Evolutionary conservation across 2,329 filamentous ascomycete genomes (phyloP), one percentile per base, ranked within the genome.

Genomic region (Diaporthe citri): DNA sequence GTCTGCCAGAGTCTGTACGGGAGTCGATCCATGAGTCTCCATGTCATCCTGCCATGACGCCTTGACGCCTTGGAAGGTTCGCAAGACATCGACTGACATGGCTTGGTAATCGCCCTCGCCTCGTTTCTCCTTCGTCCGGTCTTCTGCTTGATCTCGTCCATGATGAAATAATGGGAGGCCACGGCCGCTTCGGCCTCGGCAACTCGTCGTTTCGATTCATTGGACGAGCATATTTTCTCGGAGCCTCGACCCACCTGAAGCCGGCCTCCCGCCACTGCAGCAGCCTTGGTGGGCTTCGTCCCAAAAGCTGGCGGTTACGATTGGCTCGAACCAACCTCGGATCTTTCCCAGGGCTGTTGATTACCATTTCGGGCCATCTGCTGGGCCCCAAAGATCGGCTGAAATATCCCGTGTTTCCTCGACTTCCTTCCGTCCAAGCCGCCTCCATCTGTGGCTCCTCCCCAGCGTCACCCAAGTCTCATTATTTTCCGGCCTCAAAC

Each of bases 321-420:
- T 69, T 69, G 64, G 64, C 64, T 69, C 64, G 46, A 69, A 22
- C 34, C 34, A 28, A 41, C 34, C 20, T 69, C 64, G 34, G 34
- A 69, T 69, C 52, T 25, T 25, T 69, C 64, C 31, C 64, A 69
- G 15, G 64, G 64, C 48, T 52, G 64, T 25, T 41, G 46, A 13
- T 55, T 55, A 55, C 46, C 64, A 41, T 31, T 15, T 69, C 48
- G 64, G 64, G 64, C 34, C 64, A 69, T 55, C 12, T 69, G 64
- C 64, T 55, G 34, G 34, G 48, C 64, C 62, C 15, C 31, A 69
- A 28, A 69, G 46, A 69, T 69, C 48, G 64, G 64, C 48, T 31
- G 64, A 69, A 69, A 41, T 69, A 69, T 69, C 64, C 64, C 64
- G 48, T 69, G 48, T 69, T 69, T 69, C 64, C 48, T 69, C 64